Base-by-base conservation (phyloP, 1,284 basidiomycete species). In the Hemileia vastatrix region DNA sequence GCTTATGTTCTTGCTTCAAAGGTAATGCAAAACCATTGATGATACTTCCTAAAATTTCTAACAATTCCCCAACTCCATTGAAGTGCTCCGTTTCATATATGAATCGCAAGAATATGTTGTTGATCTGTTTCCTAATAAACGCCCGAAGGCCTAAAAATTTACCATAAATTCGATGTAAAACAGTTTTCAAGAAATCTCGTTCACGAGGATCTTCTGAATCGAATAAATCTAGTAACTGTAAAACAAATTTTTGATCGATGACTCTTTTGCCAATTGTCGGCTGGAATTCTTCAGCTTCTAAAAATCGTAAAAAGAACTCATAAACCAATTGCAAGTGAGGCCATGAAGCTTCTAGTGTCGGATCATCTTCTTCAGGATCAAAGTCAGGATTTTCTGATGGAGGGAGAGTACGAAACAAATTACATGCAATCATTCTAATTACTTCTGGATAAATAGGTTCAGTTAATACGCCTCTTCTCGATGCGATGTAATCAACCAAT, bases 21-120 rank as follows among this genome's bases (percentile, higher is more conserved):
- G 94, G 94, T 4, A 97, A 79, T 2, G 94, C 94, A 72, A 99
- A 99, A 32, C 94, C 94, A 74, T 99, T 99, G 83, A 99, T 99
- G 79, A 99, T 98, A 23, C 93, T 97, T 1, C 94, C 94, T 49
- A 99, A 82, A 66, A 99, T 99, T 77, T 99, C 94, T 66, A 99
- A 82, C 52, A 99, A 82, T 77, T 99, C 94, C 48, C 95, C 95
- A 69, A 99, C 96, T 51, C 94, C 94, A 76, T 99, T 99, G 81
- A 98, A 93, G 54, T 94, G 84, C 76, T 98, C 94, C 0, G 92
- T 93, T 77, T 98, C 94, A 78, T 98, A 98, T 70, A 98, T 83
- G 80, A 98, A 98, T 76, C 95, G 87, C 83, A 95, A 98, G 77
- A 99, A 99, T 74, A 98, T 94, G 72, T 98, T 95, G 82, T 95